Base-by-base conservation (phyloP, 129 eudicot genomes). In the Flaveria robusta region DNA sequence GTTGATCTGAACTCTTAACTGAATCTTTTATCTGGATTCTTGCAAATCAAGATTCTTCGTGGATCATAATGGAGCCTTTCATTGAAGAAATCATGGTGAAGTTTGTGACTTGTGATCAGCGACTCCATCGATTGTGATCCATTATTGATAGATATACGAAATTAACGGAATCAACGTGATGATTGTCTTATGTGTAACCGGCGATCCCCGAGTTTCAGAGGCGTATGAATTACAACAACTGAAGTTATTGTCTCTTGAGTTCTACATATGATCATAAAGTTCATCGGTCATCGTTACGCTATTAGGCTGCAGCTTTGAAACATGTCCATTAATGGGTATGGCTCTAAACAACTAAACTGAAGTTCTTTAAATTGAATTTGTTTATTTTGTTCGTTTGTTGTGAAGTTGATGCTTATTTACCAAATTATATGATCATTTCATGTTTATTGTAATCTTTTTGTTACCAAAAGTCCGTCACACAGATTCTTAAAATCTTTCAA, bases 61-160 rank as follows among this genome's bases (percentile, higher is more conserved):
- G 55, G 52, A 47, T 47, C 2, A 12, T 47, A 47, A 47, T 49
- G 75, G 81, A 71, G 56, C 90, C 90, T 64, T 87, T 90, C 81
- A 89, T 74, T 12, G 80, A 77, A 7, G 77, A 52, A 66, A 85
- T 78, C 23, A 50, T 67, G 20, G 80, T 65, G 22, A 66, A 67
- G 20, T 81, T 56, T 20, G 78, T 2, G 47, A 83, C 75, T 67
- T 83, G 83, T 24, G 7, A 31, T 31, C 7, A 31, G 7, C 7
- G 37, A n/a, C 66, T 46, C 16, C 37, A 31, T 81, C 83, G 10
- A 87, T 83, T 9, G 59, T 69, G 31, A 90, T 83, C 92, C 90
- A 81, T 24, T 77, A 14, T 51, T 23, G 0, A 6, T n/a, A 51
- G 58, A 51, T n/a, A 16, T n/a, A 12, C 16, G 23, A 20, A 2